phyloP scores from a whole-genome alignment of 2,329 filamentous ascomycete species.

The Aspergillus calidoustus region DNA sequence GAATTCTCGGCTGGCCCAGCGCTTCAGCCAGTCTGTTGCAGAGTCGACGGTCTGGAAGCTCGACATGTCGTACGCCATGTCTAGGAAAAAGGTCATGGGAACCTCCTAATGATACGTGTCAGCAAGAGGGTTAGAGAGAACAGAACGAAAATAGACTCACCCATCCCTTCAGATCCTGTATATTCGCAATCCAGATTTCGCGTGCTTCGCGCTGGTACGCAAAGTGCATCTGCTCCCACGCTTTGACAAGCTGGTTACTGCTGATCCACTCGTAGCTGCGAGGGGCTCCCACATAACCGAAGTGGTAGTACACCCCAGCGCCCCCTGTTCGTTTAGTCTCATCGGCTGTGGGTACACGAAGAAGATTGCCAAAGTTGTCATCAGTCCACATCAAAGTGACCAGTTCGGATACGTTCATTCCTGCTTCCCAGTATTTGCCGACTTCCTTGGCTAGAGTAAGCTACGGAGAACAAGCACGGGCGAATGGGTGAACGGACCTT shows the following conservation, averaged over 20 bases:
- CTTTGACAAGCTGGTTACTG: constrained; percentile 67
- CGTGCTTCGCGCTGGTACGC: constrained; percentile 63
- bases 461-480: neutral
- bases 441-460: constrained; percentile 35
- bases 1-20: neutral
- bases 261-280: constrained; percentile 69
- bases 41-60: neutral
- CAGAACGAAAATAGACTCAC: no score
- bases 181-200: constrained; percentile 29
- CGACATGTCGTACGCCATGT: neutral
- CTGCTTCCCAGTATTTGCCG: constrained; percentile 61
- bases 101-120: neutral
- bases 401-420: constrained; percentile 59
- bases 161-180: neutral
- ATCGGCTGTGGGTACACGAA: constrained; percentile 63
- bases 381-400: constrained; percentile 72
- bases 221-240: constrained; percentile 68
- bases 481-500: neutral
- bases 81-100: neutral
- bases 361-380: constrained; percentile 71
- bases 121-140: no score
- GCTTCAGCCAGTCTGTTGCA: neutral
- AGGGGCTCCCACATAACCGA: constrained; percentile 66
- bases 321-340: constrained; percentile 66
- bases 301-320: constrained; percentile 57